Evolutionary conservation across 1,284 basidiomycete genomes (phyloP), one percentile per base, ranked within the genome.

Genomic region (Melampsora medusae): DNA sequence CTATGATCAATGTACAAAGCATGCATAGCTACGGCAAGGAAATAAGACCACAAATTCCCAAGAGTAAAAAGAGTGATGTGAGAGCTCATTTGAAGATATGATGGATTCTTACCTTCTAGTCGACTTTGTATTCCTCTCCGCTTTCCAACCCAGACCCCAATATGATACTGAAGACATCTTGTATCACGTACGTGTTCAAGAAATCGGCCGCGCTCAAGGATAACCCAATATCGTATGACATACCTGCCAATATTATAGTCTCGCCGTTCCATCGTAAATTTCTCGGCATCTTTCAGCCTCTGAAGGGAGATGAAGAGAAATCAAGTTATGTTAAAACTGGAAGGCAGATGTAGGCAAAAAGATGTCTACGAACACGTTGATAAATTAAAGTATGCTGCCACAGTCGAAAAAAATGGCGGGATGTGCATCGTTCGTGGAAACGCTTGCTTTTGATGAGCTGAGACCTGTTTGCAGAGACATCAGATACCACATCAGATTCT

Each of bases 211-310:
- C 53, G 53, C 22, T 59, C 53, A 7, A 28, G 22, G 19, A 59
- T 31, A 16, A 59, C 53, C 53, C 53, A 59, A 59, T 59, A 28
- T 22, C 53, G 53, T 59, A 59, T 59, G 19, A 59, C 28, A n/a
- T 25, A 28, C 10, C n/a, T 22, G 10, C n/a, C n/a, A 25, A 28
- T 59, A 59, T 59, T 59, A 28, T 59, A 28, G 53, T 59, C 53
- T 59, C 53, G 53, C 53, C n/a, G 12, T 0, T 22, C 53, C 53
- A 28, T 25, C 10, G 28, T 31, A 16, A 25, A 22, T 22, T 31
- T 59, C 28, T 10, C 53, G n/a, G 53, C 53, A n/a, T 59, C 16
- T 59, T 31, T 22, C 53, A 59, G 53, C 28, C 28, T 59, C 53
- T 59, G n/a, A 25, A 25, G 3, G 53, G 17, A 59, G 53, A 28